Evolutionary conservation across 345 rosid genomes (phyloP).

Genomic region (Viola odorata): DNA sequence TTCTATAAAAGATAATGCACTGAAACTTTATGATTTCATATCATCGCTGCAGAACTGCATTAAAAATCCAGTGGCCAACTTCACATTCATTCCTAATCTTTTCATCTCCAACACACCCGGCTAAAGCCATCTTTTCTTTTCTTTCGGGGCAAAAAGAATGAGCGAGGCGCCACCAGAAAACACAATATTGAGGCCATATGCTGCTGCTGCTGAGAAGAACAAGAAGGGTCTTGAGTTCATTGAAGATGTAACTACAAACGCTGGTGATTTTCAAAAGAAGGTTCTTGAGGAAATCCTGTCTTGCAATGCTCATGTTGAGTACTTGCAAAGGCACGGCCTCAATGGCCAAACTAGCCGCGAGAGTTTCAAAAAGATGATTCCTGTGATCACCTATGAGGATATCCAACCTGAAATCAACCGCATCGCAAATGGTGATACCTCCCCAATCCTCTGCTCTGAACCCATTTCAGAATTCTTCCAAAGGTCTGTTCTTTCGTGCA

Average conservation of each 20-base stretch:
- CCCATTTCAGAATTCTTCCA: constrained; percentile 25
- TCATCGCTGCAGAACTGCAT: no score
- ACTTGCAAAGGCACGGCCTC: constrained; percentile 15
- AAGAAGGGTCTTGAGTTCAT: constrained; percentile 8
- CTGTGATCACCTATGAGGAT: constrained; percentile 15
- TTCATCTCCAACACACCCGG: no score
- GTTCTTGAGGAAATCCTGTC: constrained; percentile 19
- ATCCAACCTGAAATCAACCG: constrained; percentile 13
- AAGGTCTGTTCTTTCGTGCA: constrained; percentile 2
- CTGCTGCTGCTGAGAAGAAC: neutral
- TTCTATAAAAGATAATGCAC: no score
- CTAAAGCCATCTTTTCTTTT: no score
- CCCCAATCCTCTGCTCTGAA: constrained; percentile 13
- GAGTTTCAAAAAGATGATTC: constrained; percentile 19
- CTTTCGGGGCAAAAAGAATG: no score
- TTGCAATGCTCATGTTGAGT: constrained; percentile 17
- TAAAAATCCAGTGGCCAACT: no score
- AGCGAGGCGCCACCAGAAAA: no score
- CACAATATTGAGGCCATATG: no score
- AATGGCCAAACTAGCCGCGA: constrained; percentile 1
- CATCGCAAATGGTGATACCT: constrained; percentile 19
- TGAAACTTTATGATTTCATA: no score
- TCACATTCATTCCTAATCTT: no score
- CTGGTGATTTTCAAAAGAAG: constrained; percentile 8
- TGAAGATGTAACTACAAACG: constrained; percentile 13